Base-by-base conservation (phyloP, 2,329 filamentous ascomycete species). In the Aaosphaeria arxii region DNA sequence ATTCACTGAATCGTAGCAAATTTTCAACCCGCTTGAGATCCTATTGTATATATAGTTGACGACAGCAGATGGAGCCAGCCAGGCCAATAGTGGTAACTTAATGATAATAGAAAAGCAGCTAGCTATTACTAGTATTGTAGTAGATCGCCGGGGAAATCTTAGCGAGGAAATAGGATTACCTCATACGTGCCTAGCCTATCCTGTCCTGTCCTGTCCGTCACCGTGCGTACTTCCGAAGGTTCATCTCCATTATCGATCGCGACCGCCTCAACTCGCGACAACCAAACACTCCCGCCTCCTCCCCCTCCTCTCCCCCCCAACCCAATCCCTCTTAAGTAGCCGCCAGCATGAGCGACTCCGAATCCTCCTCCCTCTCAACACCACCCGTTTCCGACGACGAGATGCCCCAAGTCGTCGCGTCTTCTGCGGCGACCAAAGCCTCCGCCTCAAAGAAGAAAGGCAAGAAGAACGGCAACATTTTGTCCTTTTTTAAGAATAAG, bases 371-470 rank as follows among this genome's bases (percentile, higher is more conserved):
- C 28, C 71, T 84, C 43, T 84, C 82, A 32, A 83, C 82, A 43
- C 77, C 79, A 42, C 79, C 80, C 11, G 77, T 80, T 24, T 78
- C 77, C 38, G 81, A 85, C 58, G 81, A 85, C 61, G 82, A 85
- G 59, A 65, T 69, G 63, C 55, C 61, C 7, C 49, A 62, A 41
- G 54, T 63, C 28, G 47, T 54, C 29, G 52, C 59, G 38, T 53
- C 61, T 38, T 58, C 55, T 36, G 63, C 61, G 44, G 45, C 54
- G 28, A 45, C 54, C 11, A 67, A 65, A 47, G 41, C 58, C n/a
- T 52, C 55, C 11, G 51, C 58, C 3, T 53, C 56, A 49, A 59
- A 59, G 52, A 64, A 56, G 52, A 55, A 56, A 44, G 44, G 48
- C 41, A 66, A 66, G 54, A 65, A 57, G 53, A 65, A 67, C 46